A percentile compares a stretch with the other conserved stretches of the same genome.
Evolutionary conservation across 495 filamentous ascomycete genomes (phyloP).

Genomic region (Trichoderma virens): DNA sequence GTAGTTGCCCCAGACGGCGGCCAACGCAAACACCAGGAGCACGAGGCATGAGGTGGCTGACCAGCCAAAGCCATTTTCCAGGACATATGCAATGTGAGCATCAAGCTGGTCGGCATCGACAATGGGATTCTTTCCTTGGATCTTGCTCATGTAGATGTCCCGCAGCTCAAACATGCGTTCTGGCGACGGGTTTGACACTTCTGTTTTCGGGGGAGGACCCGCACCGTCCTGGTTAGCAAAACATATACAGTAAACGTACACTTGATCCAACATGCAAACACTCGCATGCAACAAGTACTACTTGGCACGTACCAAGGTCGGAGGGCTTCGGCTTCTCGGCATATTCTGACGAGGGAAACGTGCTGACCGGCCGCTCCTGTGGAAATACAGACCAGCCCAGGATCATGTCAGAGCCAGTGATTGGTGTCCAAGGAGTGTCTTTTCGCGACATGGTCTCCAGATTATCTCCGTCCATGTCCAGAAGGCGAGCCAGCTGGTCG

Average conservation of each 20-base stretch:
- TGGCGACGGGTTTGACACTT: background rate
- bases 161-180: conserved; percentile 9
- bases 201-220: background rate
- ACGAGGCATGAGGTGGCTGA: conserved; percentile 4
- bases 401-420: conserved; percentile 10
- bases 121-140: conserved; percentile 1
- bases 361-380: background rate
- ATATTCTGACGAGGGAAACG: background rate
- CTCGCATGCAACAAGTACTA: background rate
- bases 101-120: conserved; percentile 9
- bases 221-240: no score
- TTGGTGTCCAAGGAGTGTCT: conserved; percentile 9
- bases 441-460: conserved; percentile 9
- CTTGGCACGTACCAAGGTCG: background rate
- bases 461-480: conserved; percentile 1
- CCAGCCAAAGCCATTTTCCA: conserved; percentile 10
- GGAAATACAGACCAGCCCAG: conserved; percentile 9
- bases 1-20: conserved; percentile 4
- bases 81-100: background rate
- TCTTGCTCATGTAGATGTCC: conserved; percentile 9
- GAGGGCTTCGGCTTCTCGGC: background rate
- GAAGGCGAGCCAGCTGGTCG: background rate
- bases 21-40: conserved; percentile 3
- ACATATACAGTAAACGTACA: background rate
- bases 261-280: background rate